Evolutionary conservation across 129 eudicot species (phyloP).

Genomic region (Flaveria trinervia): DNA sequence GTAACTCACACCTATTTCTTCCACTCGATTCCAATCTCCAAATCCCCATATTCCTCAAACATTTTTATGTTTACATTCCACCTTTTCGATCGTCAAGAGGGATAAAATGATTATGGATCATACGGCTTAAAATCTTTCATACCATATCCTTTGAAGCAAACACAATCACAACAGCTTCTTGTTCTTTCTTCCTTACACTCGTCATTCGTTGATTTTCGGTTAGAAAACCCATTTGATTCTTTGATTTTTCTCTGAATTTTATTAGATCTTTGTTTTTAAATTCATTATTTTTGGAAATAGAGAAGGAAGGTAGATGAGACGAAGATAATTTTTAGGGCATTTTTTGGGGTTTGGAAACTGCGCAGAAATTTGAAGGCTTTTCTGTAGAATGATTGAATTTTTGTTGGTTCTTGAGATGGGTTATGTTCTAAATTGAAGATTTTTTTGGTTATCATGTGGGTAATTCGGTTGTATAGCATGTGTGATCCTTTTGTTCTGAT

Average conservation of each 20-base stretch:
- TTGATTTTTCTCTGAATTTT: conserved; percentile 3
- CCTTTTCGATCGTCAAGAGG: conserved; percentile 24
- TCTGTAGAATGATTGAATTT: neutral
- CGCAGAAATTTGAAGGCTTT: neutral
- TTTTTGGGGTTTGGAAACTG: conserved; percentile 27
- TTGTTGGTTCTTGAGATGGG: conserved; percentile 4
- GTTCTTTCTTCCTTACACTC: conserved; percentile 25
- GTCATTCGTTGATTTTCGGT: conserved; percentile 21
- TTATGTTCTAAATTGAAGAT: conserved; percentile 9
- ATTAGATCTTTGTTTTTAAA: neutral
- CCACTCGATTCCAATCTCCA: conserved; percentile 12
- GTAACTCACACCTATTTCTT: conserved; percentile 32
- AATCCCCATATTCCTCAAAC: neutral
- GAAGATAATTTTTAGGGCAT: conserved; percentile 21
- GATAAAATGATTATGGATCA: conserved; percentile 23
- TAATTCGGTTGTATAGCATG: too few relatives aligned
- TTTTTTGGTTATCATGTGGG: neutral
- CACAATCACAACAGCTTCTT: neutral
- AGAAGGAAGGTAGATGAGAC: conserved; percentile 6
- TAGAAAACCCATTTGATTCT: conserved; percentile 14
- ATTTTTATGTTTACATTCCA: neutral
- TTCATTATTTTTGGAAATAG: conserved; percentile 4
- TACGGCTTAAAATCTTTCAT: conserved; percentile 23
- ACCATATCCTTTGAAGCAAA: conserved; percentile 6
- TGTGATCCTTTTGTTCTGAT: conserved; percentile 6